A percentile compares a stretch with the other conserved stretches of the same genome.
These are phyloP conservation scores for Cystobasidium pallidum DNA, from an alignment of 1,284 basidiomycete genomes.

Conservation along the genomic window DNA sequence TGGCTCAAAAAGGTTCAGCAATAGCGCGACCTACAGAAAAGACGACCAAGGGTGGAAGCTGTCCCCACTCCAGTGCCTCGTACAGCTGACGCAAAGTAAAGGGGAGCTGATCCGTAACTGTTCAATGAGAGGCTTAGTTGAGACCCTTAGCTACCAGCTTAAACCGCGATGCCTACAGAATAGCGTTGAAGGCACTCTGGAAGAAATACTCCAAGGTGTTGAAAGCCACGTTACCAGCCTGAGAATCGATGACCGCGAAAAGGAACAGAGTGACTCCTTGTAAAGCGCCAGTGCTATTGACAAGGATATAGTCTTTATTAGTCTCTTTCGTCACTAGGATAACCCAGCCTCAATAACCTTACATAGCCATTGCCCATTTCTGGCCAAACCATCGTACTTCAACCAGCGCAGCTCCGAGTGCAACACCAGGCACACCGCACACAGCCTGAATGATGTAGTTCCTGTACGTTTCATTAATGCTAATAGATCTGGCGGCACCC, in stretches of 20 bases:
- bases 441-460: conserved; percentile 50
- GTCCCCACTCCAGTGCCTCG: conserved; percentile 54
- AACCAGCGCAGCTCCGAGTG: conserved; percentile 53
- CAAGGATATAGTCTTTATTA: not conserved
- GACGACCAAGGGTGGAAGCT: conserved; percentile 53
- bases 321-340: not conserved
- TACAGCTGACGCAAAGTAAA: conserved; percentile 50
- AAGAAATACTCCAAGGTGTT: conserved; percentile 54
- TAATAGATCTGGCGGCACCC: conserved; percentile 49
- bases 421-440: conserved; percentile 41
- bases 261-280: conserved; percentile 55
- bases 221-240: conserved; percentile 42
- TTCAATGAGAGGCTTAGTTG: not conserved
- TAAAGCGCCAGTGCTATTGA: conserved; percentile 48
- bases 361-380: conserved; percentile 54
- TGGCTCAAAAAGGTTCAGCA: too few relatives aligned
- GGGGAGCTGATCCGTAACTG: conserved; percentile 51
- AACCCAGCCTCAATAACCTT: not conserved
- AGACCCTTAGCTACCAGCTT: not conserved
- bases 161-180: too few relatives aligned
- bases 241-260: conserved; percentile 50
- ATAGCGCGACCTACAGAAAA: conserved; percentile 44
- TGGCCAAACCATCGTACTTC: conserved; percentile 53
- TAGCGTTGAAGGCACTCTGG: conserved; percentile 53
- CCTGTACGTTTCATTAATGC: conserved; percentile 54